phyloP scores from a whole-genome alignment of 228 moss, liverwort and hornwort species.

The Sphagnum fallax region DNA sequence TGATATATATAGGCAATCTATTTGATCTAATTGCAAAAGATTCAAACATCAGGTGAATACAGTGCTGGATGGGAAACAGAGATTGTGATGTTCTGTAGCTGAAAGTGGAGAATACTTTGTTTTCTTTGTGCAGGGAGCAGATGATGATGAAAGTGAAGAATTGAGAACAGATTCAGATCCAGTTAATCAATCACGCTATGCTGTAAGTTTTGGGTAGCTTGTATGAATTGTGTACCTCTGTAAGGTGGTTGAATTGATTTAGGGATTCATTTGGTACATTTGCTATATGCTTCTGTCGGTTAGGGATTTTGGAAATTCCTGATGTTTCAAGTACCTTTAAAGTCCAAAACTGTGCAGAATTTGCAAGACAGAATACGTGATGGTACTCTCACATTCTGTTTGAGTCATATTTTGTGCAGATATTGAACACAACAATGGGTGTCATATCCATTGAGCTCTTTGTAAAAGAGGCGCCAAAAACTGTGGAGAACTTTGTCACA shows the following conservation, averaged over 20 bases:
- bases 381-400: background rate
- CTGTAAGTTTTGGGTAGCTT: slow-evolving; percentile 13
- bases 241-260: no score
- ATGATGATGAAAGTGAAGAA: slow-evolving; percentile 7
- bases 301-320: background rate
- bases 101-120: no score
- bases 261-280: background rate
- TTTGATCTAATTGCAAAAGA: no score
- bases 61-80: no score
- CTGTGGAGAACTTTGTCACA: slow-evolving; percentile 65
- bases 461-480: slow-evolving; percentile 42
- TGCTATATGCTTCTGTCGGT: background rate
- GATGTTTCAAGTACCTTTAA: background rate
- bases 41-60: no score
- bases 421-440: slow-evolving; percentile 71
- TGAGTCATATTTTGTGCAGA: slow-evolving; percentile 14
- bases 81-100: no score
- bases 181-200: slow-evolving; percentile 20
- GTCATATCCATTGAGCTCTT: slow-evolving; percentile 54
- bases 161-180: background rate
- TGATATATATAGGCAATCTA: no score
- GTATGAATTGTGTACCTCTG: no score
- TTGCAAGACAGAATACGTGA: background rate
- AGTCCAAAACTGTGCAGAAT: background rate
- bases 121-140: slow-evolving; percentile 15